Percentiles rank a stretch among this genome's conserved stretches.
Conservation (phyloP, 2,329 filamentous ascomycete species). For the Ploettnerulaceae sp. region DNA sequence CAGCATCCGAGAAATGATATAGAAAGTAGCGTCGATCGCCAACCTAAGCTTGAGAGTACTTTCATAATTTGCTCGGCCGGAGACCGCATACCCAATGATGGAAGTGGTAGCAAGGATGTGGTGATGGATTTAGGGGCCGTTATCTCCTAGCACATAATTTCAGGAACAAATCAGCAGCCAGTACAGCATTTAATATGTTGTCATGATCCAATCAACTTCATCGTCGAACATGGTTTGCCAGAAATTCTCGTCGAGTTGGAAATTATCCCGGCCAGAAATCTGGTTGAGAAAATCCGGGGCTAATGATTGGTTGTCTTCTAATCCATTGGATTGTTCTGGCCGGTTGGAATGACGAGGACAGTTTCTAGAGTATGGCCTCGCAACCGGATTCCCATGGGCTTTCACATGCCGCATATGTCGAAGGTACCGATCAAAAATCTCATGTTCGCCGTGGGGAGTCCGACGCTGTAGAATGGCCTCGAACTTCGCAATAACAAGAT, state of each 20-base stretch:
- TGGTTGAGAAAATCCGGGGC: not conserved
- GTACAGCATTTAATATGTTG: not conserved
- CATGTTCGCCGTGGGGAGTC: slow-evolving; percentile 3
- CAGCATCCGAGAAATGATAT: too few relatives aligned
- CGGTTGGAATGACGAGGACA: not conserved
- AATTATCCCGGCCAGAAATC: not conserved
- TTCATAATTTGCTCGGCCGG: too few relatives aligned
- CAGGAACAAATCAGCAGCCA: too few relatives aligned
- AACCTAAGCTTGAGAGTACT: too few relatives aligned
- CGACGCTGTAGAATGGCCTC: slow-evolving; percentile 7
- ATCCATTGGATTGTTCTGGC: too few relatives aligned
- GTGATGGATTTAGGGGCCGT: too few relatives aligned
- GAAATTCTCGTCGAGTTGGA: slow-evolving; percentile 1
- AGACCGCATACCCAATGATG: too few relatives aligned
- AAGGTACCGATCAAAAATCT: slow-evolving; percentile 4
- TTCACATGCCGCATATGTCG: slow-evolving; percentile 5
- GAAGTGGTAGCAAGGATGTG: too few relatives aligned
- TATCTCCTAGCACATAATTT: too few relatives aligned
- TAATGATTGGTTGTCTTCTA: too few relatives aligned
- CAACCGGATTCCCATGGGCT: not conserved
- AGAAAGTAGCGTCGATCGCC: too few relatives aligned
- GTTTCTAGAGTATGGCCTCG: not conserved
- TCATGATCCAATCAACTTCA: not conserved
- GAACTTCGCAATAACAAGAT: slow-evolving; percentile 19
- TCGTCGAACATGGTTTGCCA: slow-evolving; percentile 6